Base-by-base conservation (phyloP, 441 rosid genomes). In the Mallotus repandus region DNA sequence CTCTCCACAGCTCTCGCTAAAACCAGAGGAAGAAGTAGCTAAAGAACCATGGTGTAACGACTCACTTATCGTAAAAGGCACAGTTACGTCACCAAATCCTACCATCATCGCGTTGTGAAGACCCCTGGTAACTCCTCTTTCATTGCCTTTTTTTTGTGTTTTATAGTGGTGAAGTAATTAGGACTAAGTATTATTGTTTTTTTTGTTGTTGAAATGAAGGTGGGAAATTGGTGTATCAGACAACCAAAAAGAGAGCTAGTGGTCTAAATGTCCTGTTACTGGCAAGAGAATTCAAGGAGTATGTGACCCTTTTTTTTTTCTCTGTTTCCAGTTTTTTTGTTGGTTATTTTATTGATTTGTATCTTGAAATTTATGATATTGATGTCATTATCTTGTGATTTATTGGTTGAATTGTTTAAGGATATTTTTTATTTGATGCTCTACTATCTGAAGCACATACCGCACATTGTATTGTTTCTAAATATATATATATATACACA, bases 231-330 rank as follows among this genome's bases (percentile, higher is more conserved):
- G 89, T 87, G 49, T 92, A 86, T 74, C 94, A 90, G 86, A 88
- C 84, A 72, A 90, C 97, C 15, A 90, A 90, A 84, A 92, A 92
- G 89, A 89, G 94, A 82, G 94, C 94, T 21, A 90, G 86, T 71
- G 97, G 94, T 4, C 94, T 5, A 88, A 87, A 81, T 91, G 97
- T 72, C 93, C 97, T 15, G 94, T 92, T 54, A 89, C 92, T 55
- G 96, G 97, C 46, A 92, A 92, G 85, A 78, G 94, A 65, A 92
- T 92, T 63, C 96, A 92, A 74, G 96, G 96, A 78, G 97, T 92
- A 83, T 50, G 87, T 78, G 38, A 7, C 7, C 49, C 10, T 43
- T 43, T 43, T 9, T 15, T 15, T 56, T 13, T 29, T 29, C 29
- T 49, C 43, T 38, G 59, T 1, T 16, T 18, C 32, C 32, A 2